These are phyloP conservation scores for Hanseniaspora mollemarum DNA, from an alignment of 805 yeast species.

Conservation along the genomic window DNA sequence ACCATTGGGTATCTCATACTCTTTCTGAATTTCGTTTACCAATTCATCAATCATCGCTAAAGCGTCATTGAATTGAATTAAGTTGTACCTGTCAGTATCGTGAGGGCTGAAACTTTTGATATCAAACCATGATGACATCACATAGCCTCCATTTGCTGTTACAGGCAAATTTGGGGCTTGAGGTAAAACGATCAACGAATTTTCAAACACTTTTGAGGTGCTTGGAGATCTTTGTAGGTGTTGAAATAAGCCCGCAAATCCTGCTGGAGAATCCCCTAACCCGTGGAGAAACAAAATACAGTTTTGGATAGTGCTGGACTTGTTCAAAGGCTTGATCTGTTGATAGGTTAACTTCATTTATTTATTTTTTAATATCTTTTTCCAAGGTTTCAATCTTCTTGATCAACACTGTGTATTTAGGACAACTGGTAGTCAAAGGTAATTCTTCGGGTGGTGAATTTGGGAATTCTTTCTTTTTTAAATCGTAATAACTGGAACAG, in stretches of 20 bases:
- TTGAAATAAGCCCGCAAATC: constrained; percentile 77
- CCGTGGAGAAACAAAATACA: constrained; percentile 71
- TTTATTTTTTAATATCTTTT: constrained; percentile 1
- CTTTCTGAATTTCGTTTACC: constrained; percentile 43
- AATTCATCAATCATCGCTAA: constrained; percentile 36
- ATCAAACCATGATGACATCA: constrained; percentile 84
- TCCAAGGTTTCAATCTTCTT: constrained; percentile 4
- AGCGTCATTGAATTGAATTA: constrained; percentile 40
- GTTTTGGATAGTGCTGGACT: constrained; percentile 4
- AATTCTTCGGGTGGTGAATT: background rate
- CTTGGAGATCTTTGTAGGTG: constrained; percentile 32
- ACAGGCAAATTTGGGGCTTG: constrained; percentile 71
- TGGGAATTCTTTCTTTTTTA: constrained; percentile 1
- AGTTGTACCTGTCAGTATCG: constrained; percentile 20
- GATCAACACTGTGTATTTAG: constrained; percentile 8
- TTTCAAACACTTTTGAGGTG: constrained; percentile 35
- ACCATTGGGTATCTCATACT: constrained; percentile 42
- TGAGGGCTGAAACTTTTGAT: constrained; percentile 43
- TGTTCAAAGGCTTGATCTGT: constrained; percentile 4
- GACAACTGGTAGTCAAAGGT: constrained; percentile 14
- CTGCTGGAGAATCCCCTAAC: constrained; percentile 79
- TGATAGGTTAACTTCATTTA: constrained; percentile 6
- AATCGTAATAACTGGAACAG: constrained; percentile 53
- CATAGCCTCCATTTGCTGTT: constrained; percentile 51
- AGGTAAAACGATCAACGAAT: constrained; percentile 73